Evolutionary conservation across 31 red algal species (phyloP).

Genomic region (Endocladia muricata): DNA sequence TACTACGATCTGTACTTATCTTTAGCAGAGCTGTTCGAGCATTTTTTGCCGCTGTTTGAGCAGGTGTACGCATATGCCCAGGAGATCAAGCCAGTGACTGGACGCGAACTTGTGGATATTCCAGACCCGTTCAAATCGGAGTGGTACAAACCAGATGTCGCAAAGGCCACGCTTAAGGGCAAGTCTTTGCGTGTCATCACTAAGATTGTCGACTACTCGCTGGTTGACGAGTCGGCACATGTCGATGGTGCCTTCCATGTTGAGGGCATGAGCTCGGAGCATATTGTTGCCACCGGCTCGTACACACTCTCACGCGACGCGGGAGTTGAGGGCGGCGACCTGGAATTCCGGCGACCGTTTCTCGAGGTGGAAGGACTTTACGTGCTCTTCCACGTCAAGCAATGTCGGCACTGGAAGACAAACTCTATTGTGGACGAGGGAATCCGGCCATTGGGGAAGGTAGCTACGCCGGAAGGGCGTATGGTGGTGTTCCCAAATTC

Average conservation of each 20-base stretch:
- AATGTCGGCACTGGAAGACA: background rate
- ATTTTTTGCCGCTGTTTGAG: slow-evolving; percentile 16
- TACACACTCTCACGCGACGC: slow-evolving; percentile 4
- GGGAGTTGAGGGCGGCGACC: slow-evolving; percentile 2
- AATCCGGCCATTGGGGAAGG: slow-evolving; percentile 4
- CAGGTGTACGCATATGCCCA: slow-evolving; percentile 1
- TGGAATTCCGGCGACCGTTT: slow-evolving; percentile 8
- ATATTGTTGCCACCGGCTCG: slow-evolving; percentile 8
- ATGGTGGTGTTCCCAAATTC: slow-evolving; percentile 28
- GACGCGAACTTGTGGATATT: background rate
- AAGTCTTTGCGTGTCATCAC: background rate
- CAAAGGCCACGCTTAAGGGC: background rate
- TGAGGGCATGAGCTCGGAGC: slow-evolving; percentile 21
- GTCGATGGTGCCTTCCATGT: slow-evolving; percentile 14
- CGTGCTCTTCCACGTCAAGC: background rate
- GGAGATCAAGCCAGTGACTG: background rate
- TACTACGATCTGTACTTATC: slow-evolving; percentile 7
- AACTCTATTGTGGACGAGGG: slow-evolving; percentile 6
- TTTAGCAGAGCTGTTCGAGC: slow-evolving; percentile 3
- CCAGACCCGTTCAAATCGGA: background rate
- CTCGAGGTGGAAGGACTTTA: slow-evolving; percentile 8
- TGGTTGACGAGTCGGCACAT: background rate
- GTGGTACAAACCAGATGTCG: slow-evolving; percentile 7
- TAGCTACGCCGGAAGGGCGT: slow-evolving; percentile 3
- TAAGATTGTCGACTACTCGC: slow-evolving; percentile 19